Evolutionary conservation across 768 basidiomycete genomes (phyloP).

Genomic region (Panus rudis): DNA sequence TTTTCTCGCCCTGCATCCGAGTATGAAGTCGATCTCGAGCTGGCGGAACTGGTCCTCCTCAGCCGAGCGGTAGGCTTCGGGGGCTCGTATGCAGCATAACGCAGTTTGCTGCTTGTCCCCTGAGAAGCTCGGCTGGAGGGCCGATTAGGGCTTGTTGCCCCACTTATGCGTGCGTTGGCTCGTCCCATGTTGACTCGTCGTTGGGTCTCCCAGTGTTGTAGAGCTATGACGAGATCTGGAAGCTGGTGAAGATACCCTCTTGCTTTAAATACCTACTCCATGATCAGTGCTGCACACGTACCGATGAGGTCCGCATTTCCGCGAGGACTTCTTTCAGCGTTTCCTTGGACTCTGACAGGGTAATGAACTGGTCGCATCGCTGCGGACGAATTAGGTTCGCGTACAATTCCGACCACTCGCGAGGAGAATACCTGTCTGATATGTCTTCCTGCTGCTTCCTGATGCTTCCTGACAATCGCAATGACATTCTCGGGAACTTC

Average conservation of each 20-base stretch:
- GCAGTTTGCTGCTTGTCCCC: slow-evolving; percentile 34
- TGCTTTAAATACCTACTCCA: too few relatives aligned
- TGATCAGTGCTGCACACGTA: slow-evolving; percentile 32
- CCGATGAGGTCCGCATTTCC: slow-evolving; percentile 48
- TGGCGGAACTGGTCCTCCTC: slow-evolving; percentile 28
- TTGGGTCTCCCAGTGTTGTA: slow-evolving; percentile 38
- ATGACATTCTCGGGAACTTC: slow-evolving; percentile 41
- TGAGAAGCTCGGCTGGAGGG: slow-evolving; percentile 17
- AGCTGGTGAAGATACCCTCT: too few relatives aligned
- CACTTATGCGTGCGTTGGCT: slow-evolving; percentile 1
- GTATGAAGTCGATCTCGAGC: slow-evolving; percentile 27
- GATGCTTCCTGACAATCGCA: slow-evolving; percentile 35
- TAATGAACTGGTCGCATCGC: slow-evolving; percentile 68
- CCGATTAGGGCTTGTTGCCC: slow-evolving; percentile 9
- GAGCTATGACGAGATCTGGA: slow-evolving; percentile 57
- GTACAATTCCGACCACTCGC: slow-evolving; percentile 6
- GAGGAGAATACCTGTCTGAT: slow-evolving; percentile 43
- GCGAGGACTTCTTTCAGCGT: slow-evolving; percentile 41
- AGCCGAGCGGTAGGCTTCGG: slow-evolving; percentile 47
- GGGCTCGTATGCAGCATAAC: slow-evolving; percentile 65
- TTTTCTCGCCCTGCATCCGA: slow-evolving; percentile 26
- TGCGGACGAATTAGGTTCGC: slow-evolving; percentile 21
- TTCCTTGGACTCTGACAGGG: slow-evolving; percentile 37
- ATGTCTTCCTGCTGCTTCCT: slow-evolving; percentile 40
- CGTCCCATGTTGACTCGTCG: slow-evolving; percentile 3